phyloP scores from a whole-genome alignment of 495 filamentous ascomycete genomes.

The Lophiostoma macrostomum region DNA sequence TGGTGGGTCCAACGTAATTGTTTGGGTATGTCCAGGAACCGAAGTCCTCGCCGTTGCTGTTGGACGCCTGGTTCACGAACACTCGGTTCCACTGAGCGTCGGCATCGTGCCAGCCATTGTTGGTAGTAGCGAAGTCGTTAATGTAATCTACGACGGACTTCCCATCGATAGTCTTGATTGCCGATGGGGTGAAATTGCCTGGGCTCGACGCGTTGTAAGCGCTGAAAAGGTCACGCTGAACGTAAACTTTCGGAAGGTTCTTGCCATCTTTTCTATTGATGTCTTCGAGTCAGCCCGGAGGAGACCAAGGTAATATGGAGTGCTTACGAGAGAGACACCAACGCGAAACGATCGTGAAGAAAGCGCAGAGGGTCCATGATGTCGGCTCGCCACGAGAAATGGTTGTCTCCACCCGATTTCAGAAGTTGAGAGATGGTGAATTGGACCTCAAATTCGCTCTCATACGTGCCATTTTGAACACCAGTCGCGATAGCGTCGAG shows the following conservation, averaged over 20 bases:
- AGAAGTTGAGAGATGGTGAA: conserved; percentile 44
- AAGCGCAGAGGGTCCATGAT: conserved; percentile 1
- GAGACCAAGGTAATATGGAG: not conserved
- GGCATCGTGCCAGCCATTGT: conserved; percentile 41
- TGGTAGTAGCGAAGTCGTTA: conserved; percentile 33
- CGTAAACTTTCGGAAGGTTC: conserved; percentile 17
- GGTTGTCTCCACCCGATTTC: conserved; percentile 44
- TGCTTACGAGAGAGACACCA: conserved; percentile 1
- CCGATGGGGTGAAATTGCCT: conserved; percentile 22
- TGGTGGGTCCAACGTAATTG: conserved; percentile 37
- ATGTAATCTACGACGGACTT: conserved; percentile 39
- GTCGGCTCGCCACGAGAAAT: conserved; percentile 44
- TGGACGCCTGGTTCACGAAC: conserved; percentile 41
- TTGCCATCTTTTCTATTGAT: conserved; percentile 21
- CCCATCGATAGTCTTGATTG: conserved; percentile 39
- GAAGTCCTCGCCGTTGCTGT: not conserved
- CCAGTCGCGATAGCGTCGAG: conserved; percentile 40
- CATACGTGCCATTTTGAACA: conserved; percentile 42
- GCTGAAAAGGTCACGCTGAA: not conserved
- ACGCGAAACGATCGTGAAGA: not conserved
- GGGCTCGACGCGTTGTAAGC: not conserved
- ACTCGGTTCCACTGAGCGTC: conserved; percentile 49
- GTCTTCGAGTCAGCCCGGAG: no score
- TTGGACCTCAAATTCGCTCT: conserved; percentile 46
- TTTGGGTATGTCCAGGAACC: not conserved